A percentile compares a stretch with the other conserved stretches of the same genome.
These are phyloP conservation scores for Fusarium xyrophilum DNA, from an alignment of 2,329 filamentous ascomycete species.

Conservation along the genomic window DNA sequence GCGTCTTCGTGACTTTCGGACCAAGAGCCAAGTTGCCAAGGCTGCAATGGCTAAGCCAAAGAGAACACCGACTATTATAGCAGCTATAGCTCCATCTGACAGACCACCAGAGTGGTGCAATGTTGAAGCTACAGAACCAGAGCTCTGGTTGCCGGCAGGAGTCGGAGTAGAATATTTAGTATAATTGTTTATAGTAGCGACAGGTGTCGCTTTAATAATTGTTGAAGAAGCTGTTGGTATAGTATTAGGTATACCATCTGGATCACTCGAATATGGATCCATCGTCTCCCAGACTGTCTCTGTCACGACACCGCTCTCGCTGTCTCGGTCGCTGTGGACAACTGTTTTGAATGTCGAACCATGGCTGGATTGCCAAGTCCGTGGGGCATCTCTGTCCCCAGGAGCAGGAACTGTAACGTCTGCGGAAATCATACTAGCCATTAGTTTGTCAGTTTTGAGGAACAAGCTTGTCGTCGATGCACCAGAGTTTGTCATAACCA, in stretches of 20 bases:
- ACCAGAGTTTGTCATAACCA: conserved; percentile 9
- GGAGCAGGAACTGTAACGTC: conserved; percentile 1
- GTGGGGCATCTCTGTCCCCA: conserved; percentile 8
- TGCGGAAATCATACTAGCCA: conserved; percentile 17
- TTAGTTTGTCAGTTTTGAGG: conserved; percentile 22
- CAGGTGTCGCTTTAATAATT: background rate
- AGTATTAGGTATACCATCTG: conserved; percentile 1
- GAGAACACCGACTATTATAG: conserved; percentile 24
- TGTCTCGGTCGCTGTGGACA: conserved; percentile 2
- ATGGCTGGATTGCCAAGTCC: conserved; percentile 12
- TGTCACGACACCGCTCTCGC: background rate
- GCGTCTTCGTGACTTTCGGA: conserved; percentile 4
- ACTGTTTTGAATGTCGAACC: conserved; percentile 11
- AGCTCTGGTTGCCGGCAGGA: background rate
- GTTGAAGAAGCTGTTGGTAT: background rate
- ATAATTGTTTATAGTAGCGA: background rate
- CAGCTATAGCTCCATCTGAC: conserved; percentile 29
- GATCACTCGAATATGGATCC: conserved; percentile 12
- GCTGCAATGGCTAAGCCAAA: background rate
- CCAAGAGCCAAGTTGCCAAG: conserved; percentile 20
- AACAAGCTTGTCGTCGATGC: conserved; percentile 3
- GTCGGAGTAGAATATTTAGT: background rate
- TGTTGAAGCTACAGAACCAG: background rate
- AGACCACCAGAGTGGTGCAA: background rate
- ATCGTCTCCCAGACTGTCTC: conserved; percentile 25